Conservation (phyloP, 805 yeast genomes). For the Cephaloascus albidus region DNA sequence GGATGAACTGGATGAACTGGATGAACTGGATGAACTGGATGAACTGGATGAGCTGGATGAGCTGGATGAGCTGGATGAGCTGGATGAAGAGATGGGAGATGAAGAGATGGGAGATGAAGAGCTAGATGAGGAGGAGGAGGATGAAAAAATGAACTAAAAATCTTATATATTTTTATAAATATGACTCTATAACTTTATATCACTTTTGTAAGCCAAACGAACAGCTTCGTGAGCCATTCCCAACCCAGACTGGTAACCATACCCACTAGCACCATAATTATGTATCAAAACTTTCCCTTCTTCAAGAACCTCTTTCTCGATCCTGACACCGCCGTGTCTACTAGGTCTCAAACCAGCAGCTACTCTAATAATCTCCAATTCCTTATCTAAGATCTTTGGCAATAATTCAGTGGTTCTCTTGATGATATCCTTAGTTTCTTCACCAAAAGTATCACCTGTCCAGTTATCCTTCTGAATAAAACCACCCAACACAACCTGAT, state of each 20-base stretch:
- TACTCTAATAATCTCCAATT: conserved; percentile 47
- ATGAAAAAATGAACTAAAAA: no score
- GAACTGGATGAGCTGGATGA: no score
- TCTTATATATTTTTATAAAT: no score
- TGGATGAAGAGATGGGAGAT: no score
- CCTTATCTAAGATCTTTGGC: conserved; percentile 36
- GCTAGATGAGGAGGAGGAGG: no score
- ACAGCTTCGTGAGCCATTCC: conserved; percentile 51
- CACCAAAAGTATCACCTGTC: conserved; percentile 48
- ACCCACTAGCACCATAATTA: conserved; percentile 64
- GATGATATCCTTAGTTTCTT: conserved; percentile 53
- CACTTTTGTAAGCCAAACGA: conserved; percentile 8
- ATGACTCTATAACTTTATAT: no score
- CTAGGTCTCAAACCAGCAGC: conserved; percentile 74
- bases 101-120: no score
- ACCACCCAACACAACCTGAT: conserved; percentile 70
- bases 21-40: no score
- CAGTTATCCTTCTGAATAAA: conserved; percentile 56
- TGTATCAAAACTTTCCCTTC: conserved; percentile 40
- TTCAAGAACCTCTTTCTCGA: conserved; percentile 40
- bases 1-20: no score
- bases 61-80: no score
- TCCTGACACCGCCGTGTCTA: conserved; percentile 66
- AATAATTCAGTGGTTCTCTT: conserved; percentile 42
- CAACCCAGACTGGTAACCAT: conserved; percentile 58